These are phyloP conservation scores for Ampelocalamus luodianensis DNA, from an alignment of 176 grass and related monocot species.

Conservation along the genomic window DNA sequence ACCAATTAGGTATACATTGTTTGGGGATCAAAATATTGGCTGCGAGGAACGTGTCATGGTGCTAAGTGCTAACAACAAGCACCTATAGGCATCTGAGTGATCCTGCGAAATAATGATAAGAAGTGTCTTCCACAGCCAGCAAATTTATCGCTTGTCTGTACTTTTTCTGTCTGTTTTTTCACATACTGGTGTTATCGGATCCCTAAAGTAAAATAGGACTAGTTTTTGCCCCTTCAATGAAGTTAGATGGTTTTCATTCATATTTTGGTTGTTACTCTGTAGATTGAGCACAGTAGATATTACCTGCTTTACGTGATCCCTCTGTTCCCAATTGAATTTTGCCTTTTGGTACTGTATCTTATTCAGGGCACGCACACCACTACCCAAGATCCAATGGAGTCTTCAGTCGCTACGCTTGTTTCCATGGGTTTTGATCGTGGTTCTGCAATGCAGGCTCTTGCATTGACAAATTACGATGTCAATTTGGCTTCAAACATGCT, in stretches of 20 bases:
- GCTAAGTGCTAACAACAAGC: background rate
- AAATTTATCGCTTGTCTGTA: background rate
- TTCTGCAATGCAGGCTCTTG: slow-evolving; percentile 74
- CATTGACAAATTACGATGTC: slow-evolving; percentile 69
- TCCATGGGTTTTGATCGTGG: slow-evolving; percentile 88
- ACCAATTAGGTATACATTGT: background rate
- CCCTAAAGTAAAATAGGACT: background rate
- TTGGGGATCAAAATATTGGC: background rate
- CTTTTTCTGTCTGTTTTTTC: background rate
- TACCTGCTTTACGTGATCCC: background rate
- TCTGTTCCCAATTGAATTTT: background rate
- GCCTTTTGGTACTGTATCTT: background rate
- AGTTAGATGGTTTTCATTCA: background rate
- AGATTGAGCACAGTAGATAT: background rate
- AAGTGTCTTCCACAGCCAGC: background rate
- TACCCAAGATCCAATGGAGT: slow-evolving; percentile 47
- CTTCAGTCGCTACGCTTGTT: slow-evolving; percentile 60
- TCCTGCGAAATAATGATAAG: background rate
- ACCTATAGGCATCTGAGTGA: background rate
- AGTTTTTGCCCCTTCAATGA: background rate
- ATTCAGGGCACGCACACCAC: slow-evolving; percentile 28
- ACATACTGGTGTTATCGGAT: background rate
- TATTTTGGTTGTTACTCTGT: background rate
- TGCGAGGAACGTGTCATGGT: background rate
- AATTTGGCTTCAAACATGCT: slow-evolving; percentile 82